Evolutionary conservation across 257 asterid genomes (phyloP).

Genomic region (Ilex asprella): DNA sequence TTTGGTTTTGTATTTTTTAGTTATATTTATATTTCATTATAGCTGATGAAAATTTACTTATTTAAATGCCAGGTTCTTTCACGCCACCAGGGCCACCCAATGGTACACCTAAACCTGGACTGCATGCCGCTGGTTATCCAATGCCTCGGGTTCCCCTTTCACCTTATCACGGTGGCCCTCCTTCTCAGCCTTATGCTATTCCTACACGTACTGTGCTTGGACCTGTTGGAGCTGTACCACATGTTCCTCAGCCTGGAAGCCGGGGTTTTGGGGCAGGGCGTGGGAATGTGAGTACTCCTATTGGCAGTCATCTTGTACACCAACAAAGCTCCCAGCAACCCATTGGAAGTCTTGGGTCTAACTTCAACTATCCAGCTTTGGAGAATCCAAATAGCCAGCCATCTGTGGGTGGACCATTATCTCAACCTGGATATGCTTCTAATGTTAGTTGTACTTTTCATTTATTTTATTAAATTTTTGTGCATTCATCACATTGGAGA

Average conservation of each 20-base stretch:
- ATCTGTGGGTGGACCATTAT: conserved; percentile 75
- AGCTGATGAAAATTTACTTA: too few relatives aligned
- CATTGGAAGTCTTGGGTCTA: conserved; percentile 64
- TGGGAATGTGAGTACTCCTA: conserved; percentile 75
- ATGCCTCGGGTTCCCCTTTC: conserved; percentile 77
- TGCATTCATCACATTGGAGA: conserved; percentile 1
- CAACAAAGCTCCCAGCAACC: conserved; percentile 82
- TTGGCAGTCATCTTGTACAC: conserved; percentile 88
- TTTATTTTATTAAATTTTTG: not conserved
- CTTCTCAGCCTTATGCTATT: conserved; percentile 88
- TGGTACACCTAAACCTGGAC: conserved; percentile 73
- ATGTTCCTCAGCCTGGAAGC: conserved; percentile 80
- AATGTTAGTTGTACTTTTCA: conserved; percentile 46
- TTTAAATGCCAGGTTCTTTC: conserved; percentile 56
- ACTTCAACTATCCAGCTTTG: conserved; percentile 66
- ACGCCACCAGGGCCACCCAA: conserved; percentile 77
- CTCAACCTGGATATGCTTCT: conserved; percentile 89
- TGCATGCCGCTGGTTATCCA: conserved; percentile 81
- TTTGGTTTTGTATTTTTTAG: too few relatives aligned
- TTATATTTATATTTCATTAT: too few relatives aligned
- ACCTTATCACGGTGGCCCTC: conserved; percentile 81
- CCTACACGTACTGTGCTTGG: conserved; percentile 94
- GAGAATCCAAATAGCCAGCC: conserved; percentile 90
- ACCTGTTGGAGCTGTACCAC: conserved; percentile 88
- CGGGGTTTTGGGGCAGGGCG: conserved; percentile 91